These are phyloP conservation scores for Fraxinus baroniana DNA, from an alignment of 305 asterid genomes.

Conservation along the genomic window DNA sequence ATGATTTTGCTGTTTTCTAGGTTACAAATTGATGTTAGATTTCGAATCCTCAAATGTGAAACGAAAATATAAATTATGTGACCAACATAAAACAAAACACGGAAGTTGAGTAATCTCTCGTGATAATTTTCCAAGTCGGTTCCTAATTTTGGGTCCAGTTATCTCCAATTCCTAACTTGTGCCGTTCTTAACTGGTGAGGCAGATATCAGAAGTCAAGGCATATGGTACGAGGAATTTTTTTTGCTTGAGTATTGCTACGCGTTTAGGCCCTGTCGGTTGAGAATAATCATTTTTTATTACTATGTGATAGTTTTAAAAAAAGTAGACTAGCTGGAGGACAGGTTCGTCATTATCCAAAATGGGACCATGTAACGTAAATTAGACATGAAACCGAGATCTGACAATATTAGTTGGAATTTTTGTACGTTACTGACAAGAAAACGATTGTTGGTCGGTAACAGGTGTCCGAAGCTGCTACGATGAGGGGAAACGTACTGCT, in stretches of 20 bases:
- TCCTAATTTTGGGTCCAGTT: neutral
- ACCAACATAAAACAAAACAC: neutral
- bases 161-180: neutral
- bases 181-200: neutral
- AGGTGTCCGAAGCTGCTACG: constrained; percentile 99
- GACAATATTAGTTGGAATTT: neutral
- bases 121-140: neutral
- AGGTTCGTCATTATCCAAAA: neutral
- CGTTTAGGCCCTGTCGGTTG: too few species aligned
- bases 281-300: too few species aligned
- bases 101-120: neutral
- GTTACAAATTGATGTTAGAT: too few species aligned
- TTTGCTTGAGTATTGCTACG: neutral
- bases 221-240: neutral
- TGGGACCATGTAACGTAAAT: neutral
- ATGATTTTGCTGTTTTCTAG: too few species aligned
- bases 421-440: constrained; percentile 24
- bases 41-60: neutral
- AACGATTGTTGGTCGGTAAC: constrained; percentile 29
- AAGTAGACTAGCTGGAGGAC: neutral
- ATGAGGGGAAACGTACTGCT: constrained; percentile 96
- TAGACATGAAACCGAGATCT: neutral
- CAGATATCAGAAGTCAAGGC: neutral
- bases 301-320: neutral
- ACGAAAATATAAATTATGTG: neutral